A percentile compares a stretch with the other conserved stretches of the same genome.
Evolutionary conservation across 2,329 filamentous ascomycete species (phyloP).

Genomic region (Botrytis sinoallii): DNA sequence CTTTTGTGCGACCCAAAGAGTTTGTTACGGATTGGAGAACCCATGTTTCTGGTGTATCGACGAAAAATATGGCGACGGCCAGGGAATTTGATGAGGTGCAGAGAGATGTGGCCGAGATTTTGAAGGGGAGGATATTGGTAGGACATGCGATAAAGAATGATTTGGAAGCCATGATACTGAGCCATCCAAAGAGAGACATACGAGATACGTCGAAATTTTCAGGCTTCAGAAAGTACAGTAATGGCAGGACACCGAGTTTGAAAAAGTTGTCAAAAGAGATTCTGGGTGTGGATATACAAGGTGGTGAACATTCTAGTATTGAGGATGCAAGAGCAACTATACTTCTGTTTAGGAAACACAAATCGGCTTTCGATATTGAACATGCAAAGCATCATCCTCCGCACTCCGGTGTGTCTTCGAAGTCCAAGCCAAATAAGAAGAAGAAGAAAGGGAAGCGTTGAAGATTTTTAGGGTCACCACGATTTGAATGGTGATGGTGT

Average conservation of each 20-base stretch:
- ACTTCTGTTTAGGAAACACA: slow-evolving; percentile 80
- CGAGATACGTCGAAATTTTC: slow-evolving; percentile 80
- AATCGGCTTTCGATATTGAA: slow-evolving; percentile 80
- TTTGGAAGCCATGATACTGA: slow-evolving; percentile 69
- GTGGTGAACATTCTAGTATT: slow-evolving; percentile 62
- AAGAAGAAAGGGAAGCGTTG: slow-evolving; percentile 39
- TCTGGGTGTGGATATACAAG: slow-evolving; percentile 60
- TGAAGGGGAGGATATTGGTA: slow-evolving; percentile 70
- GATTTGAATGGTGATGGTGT: neutral
- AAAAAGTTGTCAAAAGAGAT: slow-evolving; percentile 55
- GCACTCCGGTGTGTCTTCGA: slow-evolving; percentile 32
- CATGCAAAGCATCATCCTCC: slow-evolving; percentile 63
- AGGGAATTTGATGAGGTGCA: slow-evolving; percentile 76
- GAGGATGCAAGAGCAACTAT: slow-evolving; percentile 87
- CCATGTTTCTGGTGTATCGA: slow-evolving; percentile 74
- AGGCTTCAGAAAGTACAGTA: slow-evolving; percentile 66
- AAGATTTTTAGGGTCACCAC: neutral
- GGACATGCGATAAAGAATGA: slow-evolving; percentile 84
- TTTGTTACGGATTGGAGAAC: slow-evolving; percentile 89
- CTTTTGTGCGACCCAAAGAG: slow-evolving; percentile 76
- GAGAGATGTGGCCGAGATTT: slow-evolving; percentile 62
- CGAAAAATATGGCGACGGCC: slow-evolving; percentile 67
- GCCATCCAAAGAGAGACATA: slow-evolving; percentile 73
- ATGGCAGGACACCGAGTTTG: slow-evolving; percentile 68
- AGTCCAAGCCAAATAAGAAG: slow-evolving; percentile 38